Base-by-base conservation (phyloP, 2,329 filamentous ascomycete species). In the Epicoccum sorghinum region DNA sequence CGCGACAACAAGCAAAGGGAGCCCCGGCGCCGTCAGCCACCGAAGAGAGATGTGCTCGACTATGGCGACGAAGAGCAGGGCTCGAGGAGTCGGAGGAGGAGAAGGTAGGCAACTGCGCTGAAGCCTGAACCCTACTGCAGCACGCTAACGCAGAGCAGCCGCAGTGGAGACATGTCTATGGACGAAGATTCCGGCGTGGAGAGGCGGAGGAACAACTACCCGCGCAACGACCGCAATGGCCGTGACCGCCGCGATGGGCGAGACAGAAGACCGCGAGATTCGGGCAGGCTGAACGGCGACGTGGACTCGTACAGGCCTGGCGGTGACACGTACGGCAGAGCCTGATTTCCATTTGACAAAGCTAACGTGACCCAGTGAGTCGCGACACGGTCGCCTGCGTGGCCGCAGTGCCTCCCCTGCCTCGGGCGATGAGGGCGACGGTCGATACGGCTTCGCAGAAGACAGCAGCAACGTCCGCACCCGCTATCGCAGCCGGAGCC, bases 121-220 rank as follows among this genome's bases (percentile, higher is more conserved):
- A 33, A 33, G 32, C 29, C 29, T 33, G 14, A 9, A 41, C 13
- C 13, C 12, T 18, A 2, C 23, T 12, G 7, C 46, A 22, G 3
- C 7, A 23, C 40, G 77, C 63, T 72, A 71, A 62, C 70, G 30
- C 32, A 32, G 32, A 9, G 24, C 46, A 60, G 57, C 48, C 54
- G 57, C 43, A 70, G 78, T 0, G 93, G 91, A 64, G 86, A 89
- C 65, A 89, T 87, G 32, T 89, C 85, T 66, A 89, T 96, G 80
- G 96, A 96, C 74, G 91, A 95, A 61, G 91, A 96, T 66, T 62
- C 64, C 7, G 62, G 64, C 8, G 60, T 58, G 24, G 65, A 70
- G 9, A 59, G 60, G 40, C 58, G 66, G 43, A 64, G 68, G 40
- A 60, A 65, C 37, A 53, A 60, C 43, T 36, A 47, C 43, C 44